These are phyloP conservation scores for Leccinellum albellum DNA, from an alignment of 768 basidiomycete species.

Conservation along the genomic window DNA sequence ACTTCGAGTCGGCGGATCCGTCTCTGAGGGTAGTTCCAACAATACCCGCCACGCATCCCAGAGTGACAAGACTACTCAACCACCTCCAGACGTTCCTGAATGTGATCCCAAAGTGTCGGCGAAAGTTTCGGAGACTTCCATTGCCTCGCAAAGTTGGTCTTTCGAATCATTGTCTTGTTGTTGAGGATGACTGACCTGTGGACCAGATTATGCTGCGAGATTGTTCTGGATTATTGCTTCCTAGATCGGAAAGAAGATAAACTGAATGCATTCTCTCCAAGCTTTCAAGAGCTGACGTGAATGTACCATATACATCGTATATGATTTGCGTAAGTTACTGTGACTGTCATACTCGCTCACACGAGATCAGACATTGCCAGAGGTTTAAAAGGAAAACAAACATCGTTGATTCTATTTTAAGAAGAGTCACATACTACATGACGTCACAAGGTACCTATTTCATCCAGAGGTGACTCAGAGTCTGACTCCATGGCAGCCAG, in stretches of 20 bases:
- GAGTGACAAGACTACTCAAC: conserved; percentile 3
- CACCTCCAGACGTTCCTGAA: conserved; percentile 1
- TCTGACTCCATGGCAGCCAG: too few species aligned
- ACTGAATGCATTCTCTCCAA: conserved; percentile 44
- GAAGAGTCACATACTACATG: too few species aligned
- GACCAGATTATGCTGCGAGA: conserved; percentile 43
- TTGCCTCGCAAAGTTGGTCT: conserved; percentile 35
- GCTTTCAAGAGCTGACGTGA: conserved; percentile 44
- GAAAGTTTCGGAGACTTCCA: conserved; percentile 31
- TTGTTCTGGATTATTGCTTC: conserved; percentile 40
- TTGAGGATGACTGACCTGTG: conserved; percentile 9
- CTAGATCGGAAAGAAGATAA: conserved; percentile 46
- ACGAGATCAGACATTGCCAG: too few species aligned
- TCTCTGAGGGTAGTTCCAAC: conserved; percentile 3
- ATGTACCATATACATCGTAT: too few species aligned
- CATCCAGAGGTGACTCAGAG: too few species aligned
- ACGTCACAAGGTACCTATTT: too few species aligned
- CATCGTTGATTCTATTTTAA: too few species aligned
- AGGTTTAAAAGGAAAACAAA: too few species aligned
- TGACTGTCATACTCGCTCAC: too few species aligned
- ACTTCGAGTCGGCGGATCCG: too few species aligned
- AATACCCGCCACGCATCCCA: conserved; percentile 3
- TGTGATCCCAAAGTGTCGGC: conserved; percentile 2
- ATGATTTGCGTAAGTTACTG: too few species aligned
- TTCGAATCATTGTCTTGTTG: conserved; percentile 6